A percentile compares a stretch with the other conserved stretches of the same genome.
Evolutionary conservation across 306 rosid genomes (phyloP).

Genomic region (Cotoneaster glaucophyllus): DNA sequence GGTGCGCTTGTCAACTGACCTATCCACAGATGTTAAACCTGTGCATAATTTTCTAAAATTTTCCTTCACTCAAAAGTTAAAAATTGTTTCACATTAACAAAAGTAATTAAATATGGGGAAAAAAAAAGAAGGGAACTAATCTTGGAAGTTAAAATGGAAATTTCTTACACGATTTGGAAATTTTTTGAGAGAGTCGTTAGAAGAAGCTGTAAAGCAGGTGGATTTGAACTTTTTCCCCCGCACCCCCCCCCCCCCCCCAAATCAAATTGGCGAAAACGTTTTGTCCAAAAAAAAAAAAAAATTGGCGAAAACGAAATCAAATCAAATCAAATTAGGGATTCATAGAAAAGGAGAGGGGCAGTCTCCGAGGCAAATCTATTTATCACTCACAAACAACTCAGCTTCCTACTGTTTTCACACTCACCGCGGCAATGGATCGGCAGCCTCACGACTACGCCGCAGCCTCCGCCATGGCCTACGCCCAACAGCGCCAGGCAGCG

Average conservation of each 20-base stretch:
- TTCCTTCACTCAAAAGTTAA: too few species aligned
- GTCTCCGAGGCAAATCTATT: background rate
- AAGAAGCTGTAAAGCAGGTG: background rate
- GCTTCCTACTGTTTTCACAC: background rate
- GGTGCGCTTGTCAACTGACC: too few species aligned
- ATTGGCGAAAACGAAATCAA: background rate
- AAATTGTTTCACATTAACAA: too few species aligned
- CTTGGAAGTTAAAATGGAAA: too few species aligned
- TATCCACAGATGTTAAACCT: too few species aligned
- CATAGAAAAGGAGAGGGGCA: background rate
- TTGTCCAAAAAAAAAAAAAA: too few species aligned
- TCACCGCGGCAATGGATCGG: constrained; percentile 50
- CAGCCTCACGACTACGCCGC: constrained; percentile 81
- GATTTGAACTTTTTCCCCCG: background rate
- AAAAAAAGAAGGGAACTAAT: too few species aligned
- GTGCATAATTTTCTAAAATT: too few species aligned
- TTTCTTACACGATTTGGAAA: too few species aligned
- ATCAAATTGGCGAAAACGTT: too few species aligned
- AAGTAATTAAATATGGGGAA: too few species aligned
- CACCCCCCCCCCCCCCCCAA: background rate
- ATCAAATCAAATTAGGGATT: background rate
- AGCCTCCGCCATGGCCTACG: constrained; percentile 76
- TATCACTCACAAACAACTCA: background rate
- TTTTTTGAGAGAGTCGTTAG: too few species aligned
- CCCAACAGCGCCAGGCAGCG: constrained; percentile 51